A percentile compares a stretch with the other conserved stretches of the same genome.
Evolutionary conservation across 2,329 filamentous ascomycete genomes (phyloP).

Genomic region (Sporothrix pallida): DNA sequence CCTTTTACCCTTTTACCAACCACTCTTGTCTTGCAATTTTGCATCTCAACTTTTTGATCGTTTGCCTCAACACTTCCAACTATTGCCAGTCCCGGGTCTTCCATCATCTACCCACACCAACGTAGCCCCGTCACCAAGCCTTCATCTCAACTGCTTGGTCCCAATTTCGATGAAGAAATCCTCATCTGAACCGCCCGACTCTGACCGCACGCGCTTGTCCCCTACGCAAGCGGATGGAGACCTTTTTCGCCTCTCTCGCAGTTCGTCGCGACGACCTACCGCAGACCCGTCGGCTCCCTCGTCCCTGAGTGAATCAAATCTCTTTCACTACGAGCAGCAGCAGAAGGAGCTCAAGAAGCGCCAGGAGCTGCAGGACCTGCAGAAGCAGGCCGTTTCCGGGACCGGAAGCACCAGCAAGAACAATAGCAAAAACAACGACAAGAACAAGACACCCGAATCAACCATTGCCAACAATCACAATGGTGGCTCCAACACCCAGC

Average conservation of each 20-base stretch:
- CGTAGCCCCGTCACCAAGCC: not conserved
- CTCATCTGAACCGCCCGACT: slow-evolving; percentile 59
- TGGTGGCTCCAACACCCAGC: slow-evolving; percentile 15
- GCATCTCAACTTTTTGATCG: slow-evolving; percentile 13
- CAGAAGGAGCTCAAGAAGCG: slow-evolving; percentile 24
- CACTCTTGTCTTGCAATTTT: slow-evolving; percentile 16
- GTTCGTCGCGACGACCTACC: slow-evolving; percentile 49
- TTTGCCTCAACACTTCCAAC: not conserved
- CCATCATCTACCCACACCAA: not conserved
- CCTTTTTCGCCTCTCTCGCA: slow-evolving; percentile 41
- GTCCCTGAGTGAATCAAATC: slow-evolving; percentile 37
- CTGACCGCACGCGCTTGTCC: slow-evolving; percentile 64
- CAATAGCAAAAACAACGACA: not conserved
- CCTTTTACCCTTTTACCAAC: not conserved
- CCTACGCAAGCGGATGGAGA: slow-evolving; percentile 61
- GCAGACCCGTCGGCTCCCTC: slow-evolving; percentile 43
- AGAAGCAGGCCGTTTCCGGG: slow-evolving; percentile 4
- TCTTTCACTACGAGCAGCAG: slow-evolving; percentile 19
- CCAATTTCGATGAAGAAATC: slow-evolving; percentile 65
- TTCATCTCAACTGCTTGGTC: slow-evolving; percentile 10
- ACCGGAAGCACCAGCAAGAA: not conserved
- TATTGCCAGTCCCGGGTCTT: not conserved
- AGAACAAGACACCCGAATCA: not conserved
- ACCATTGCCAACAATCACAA: slow-evolving; percentile 18
- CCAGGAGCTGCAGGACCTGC: slow-evolving; percentile 41